Conservation (phyloP, 352 stramenopile genomes). For the Globisporangium nunn region DNA sequence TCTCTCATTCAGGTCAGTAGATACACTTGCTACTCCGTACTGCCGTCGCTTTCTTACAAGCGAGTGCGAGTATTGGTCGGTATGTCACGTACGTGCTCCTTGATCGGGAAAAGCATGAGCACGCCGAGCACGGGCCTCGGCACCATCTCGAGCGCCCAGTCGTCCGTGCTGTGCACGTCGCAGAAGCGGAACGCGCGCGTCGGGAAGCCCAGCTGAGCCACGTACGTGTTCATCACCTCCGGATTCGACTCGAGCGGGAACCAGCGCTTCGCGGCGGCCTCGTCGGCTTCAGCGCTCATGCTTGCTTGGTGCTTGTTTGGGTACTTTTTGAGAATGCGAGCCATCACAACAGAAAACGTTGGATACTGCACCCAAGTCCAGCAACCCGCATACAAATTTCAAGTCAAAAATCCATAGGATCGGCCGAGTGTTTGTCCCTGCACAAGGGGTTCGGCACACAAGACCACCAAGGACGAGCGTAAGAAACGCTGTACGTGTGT, state of each 20-base stretch:
- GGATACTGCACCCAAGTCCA: too few relatives aligned
- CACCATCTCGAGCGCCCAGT: constrained; percentile 96
- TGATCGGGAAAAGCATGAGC: constrained; percentile 95
- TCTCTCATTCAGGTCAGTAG: neutral
- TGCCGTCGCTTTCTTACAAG: too few relatives aligned
- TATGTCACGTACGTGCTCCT: constrained; percentile 48
- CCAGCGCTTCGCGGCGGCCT: constrained; percentile 58
- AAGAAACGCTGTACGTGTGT: too few relatives aligned
- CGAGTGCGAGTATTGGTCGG: too few relatives aligned
- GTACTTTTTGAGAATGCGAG: too few relatives aligned
- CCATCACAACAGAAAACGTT: too few relatives aligned
- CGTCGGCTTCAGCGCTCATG: constrained; percentile 34
- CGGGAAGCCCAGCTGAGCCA: constrained; percentile 91
- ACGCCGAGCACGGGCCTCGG: constrained; percentile 89
- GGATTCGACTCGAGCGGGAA: constrained; percentile 95
- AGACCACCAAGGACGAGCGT: too few relatives aligned
- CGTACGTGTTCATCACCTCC: constrained; percentile 93
- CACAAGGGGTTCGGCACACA: too few relatives aligned
- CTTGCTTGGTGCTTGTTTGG: neutral
- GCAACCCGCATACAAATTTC: too few relatives aligned
- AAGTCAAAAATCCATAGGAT: too few relatives aligned
- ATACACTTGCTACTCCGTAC: neutral
- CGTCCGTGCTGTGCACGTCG: constrained; percentile 94
- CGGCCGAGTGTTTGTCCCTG: too few relatives aligned
- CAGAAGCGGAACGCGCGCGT: constrained; percentile 82